A percentile compares a stretch with the other conserved stretches of the same genome.
Evolutionary conservation across 257 asterid genomes (phyloP).

Genomic region (Perilla frutescens): DNA sequence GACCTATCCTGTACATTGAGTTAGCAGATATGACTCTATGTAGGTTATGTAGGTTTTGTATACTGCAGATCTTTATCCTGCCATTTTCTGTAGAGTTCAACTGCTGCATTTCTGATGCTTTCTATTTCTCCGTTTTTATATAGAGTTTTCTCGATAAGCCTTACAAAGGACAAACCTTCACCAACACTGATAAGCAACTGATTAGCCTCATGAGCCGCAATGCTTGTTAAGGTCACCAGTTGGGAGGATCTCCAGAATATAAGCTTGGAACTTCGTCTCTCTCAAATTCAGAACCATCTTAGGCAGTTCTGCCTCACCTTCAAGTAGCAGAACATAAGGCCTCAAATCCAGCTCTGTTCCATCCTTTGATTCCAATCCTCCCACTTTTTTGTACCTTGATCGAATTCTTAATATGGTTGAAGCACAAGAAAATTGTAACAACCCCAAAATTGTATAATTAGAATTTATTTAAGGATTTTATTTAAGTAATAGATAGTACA

Average conservation of each 20-base stretch:
- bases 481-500: too few relatives aligned
- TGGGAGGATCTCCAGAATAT: conserved; percentile 27
- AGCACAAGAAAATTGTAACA: not conserved
- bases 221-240: conserved; percentile 43
- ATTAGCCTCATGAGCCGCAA: conserved; percentile 26
- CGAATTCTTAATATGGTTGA: not conserved
- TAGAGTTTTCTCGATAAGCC: too few relatives aligned
- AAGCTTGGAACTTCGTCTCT: conserved; percentile 17
- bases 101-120: too few relatives aligned
- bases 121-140: too few relatives aligned
- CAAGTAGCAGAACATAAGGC: conserved; percentile 35
- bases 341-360: not conserved
- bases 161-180: too few relatives aligned
- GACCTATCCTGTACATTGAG: conserved; percentile 44
- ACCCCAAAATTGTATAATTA: too few relatives aligned
- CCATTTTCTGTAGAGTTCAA: too few relatives aligned
- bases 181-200: conserved; percentile 3
- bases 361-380: not conserved
- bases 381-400: not conserved
- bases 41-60: too few relatives aligned
- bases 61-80: too few relatives aligned
- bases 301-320: conserved; percentile 31
- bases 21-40: conserved; percentile 39
- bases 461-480: too few relatives aligned
- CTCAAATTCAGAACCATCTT: conserved; percentile 17